These are phyloP conservation scores for Colletotrichum trifolii DNA, from an alignment of 2,329 filamentous ascomycete species.

Conservation along the genomic window DNA sequence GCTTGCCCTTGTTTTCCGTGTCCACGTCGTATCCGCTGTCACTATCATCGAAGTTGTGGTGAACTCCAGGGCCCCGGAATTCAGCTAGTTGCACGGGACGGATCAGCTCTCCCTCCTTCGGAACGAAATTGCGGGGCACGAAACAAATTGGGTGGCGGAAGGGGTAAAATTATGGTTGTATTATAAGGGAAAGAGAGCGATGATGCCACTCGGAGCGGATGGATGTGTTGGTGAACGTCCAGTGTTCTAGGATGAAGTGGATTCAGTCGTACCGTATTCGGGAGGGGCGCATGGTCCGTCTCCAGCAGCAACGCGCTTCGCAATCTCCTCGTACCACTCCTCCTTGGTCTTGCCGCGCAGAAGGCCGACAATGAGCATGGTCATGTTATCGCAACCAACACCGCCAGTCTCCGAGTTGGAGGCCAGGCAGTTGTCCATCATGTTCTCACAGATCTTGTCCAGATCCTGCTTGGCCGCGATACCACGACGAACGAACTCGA, in stretches of 20 bases:
- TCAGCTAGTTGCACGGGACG: conserved; percentile 67
- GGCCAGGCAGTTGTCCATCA: conserved; percentile 99
- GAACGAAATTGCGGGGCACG: conserved; percentile 32
- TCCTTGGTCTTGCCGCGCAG: conserved; percentile 93
- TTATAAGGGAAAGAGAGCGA: conserved; percentile 30
- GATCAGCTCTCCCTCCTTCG: conserved; percentile 38
- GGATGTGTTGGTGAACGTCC: conserved; percentile 31
- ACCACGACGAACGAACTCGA: conserved; percentile 96
- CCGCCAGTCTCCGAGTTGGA: conserved; percentile 98
- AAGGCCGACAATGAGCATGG: conserved; percentile 91
- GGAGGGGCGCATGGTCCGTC: conserved; percentile 98
- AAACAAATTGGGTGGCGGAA: conserved; percentile 29
- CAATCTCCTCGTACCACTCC: conserved; percentile 98
- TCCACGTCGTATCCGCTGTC: conserved; percentile 82
- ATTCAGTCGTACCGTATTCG: conserved; percentile 89
- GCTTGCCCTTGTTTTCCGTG: conserved; percentile 70
- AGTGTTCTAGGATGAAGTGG: conserved; percentile 38
- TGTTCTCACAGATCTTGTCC: conserved; percentile 97
- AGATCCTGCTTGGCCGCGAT: conserved; percentile 97
- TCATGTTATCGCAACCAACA: conserved; percentile 99
- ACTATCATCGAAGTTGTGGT: conserved; percentile 85
- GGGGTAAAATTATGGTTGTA: conserved; percentile 30
- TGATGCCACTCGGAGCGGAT: conserved; percentile 25
- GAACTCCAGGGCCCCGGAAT: conserved; percentile 84
- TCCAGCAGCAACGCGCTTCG: conserved; percentile 91